Evolutionary conservation across 768 basidiomycete species (phyloP), one percentile per base, ranked within the genome.

Genomic region (Chlorophyllum brunneum): DNA sequence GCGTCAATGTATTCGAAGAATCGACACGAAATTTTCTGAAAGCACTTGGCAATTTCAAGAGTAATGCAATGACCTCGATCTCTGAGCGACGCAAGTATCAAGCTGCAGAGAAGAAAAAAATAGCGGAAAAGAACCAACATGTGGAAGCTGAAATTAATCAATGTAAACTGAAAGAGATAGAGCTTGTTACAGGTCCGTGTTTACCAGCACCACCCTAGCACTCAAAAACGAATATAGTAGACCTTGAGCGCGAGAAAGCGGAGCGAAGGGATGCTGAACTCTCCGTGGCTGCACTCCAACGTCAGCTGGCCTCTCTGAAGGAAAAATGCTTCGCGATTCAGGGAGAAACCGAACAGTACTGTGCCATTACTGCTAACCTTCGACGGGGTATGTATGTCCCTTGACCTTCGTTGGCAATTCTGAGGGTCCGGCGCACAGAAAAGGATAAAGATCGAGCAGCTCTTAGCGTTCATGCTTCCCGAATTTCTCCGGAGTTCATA

Each of bases 121-220:
- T 83, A 0, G 54, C 68, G 6, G 92, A 92, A 43, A 82, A 80
- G 63, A 79, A 70, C 7, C 76, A 82, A 38, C 73, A 78, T 6
- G 73, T 82, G 0, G 87, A 93, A 63, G 60, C 71, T 0, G 86
- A 92, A 66, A 92, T 80, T 1, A 83, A 81, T 48, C 73, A 83
- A 38, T 92, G 88, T 68, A 88, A 92, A 58, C 63, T 88, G 46
- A 78, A 75, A 60, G 92, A 94, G 67, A 85, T 91, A 26, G 85
- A 89, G 46, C 76, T 95, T 50, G 76, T 91, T 2, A 78, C 81
- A 51, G 80, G 92, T 92, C 65, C n/a, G 80, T 70, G 20, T 40
- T 27, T 3, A 39, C 18, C 13, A 34, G 33, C 16, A 31, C 30
- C 13, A 26, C 16, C 23, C 30, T 13, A n/a, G n/a, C n/a, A n/a